These are phyloP conservation scores for Fraxinus pennsylvanica DNA, from an alignment of 257 asterid genomes.

Conservation along the genomic window DNA sequence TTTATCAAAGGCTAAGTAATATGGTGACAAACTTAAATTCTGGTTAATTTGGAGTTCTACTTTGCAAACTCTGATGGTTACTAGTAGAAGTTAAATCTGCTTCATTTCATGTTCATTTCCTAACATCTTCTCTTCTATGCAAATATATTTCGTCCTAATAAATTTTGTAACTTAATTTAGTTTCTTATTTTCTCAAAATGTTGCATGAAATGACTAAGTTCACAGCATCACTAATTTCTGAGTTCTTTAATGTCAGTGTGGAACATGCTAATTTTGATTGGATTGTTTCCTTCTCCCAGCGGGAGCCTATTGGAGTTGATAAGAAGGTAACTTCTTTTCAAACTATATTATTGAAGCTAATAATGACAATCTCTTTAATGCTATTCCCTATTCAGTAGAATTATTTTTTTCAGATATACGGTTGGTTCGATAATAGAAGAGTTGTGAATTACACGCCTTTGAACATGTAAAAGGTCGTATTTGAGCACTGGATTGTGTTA, in stretches of 20 bases:
- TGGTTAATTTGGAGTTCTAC: background rate
- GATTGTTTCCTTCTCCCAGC: constrained; percentile 33
- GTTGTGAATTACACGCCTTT: too few relatives aligned
- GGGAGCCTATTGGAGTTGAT: constrained; percentile 28
- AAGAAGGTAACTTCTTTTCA: constrained; percentile 21
- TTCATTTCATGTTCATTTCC: too few relatives aligned
- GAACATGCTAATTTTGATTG: constrained; percentile 20
- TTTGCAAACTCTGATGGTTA: background rate
- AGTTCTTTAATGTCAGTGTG: background rate
- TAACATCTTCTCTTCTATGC: background rate
- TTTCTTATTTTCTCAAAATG: background rate
- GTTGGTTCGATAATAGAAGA: too few relatives aligned
- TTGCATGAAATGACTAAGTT: background rate
- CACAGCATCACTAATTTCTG: too few relatives aligned
- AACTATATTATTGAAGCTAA: too few relatives aligned
- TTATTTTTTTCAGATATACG: too few relatives aligned
- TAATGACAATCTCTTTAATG: too few relatives aligned
- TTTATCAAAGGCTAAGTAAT: too few relatives aligned
- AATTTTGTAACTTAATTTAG: too few relatives aligned
- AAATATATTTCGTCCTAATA: background rate
- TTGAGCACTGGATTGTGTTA: too few relatives aligned
- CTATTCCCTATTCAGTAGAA: too few relatives aligned
- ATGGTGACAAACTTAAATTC: constrained; percentile 16
- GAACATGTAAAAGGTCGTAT: too few relatives aligned
- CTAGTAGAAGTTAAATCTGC: background rate